Conservation (phyloP, 176 grass and related monocot species). For the Triticum urartu region DNA sequence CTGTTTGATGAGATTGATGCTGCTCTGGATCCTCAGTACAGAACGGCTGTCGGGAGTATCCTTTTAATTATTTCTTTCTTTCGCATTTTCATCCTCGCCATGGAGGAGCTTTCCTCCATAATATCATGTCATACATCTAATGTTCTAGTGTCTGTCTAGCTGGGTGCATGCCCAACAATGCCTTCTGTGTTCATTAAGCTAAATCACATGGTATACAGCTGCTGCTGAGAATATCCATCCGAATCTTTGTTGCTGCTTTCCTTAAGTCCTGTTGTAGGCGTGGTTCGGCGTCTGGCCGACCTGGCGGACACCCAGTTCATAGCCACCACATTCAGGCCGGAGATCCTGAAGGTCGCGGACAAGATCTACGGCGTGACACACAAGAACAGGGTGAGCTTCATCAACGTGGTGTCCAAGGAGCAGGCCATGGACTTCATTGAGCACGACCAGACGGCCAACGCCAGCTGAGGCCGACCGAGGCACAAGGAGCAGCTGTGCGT, state of each 20-base stretch:
- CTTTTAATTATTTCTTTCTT: constrained; percentile 41
- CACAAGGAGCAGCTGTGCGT: too few species aligned
- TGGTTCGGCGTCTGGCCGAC: constrained; percentile 81
- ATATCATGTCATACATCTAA: constrained; percentile 8
- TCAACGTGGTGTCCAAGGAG: constrained; percentile 82
- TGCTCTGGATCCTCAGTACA: constrained; percentile 92
- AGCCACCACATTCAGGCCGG: constrained; percentile 80
- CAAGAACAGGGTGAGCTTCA: constrained; percentile 88
- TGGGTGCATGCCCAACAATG: neutral
- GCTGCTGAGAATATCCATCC: neutral
- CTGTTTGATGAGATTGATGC: constrained; percentile 99
- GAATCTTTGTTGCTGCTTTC: constrained; percentile 14
- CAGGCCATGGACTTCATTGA: constrained; percentile 94
- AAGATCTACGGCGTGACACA: constrained; percentile 96
- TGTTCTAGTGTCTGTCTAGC: neutral
- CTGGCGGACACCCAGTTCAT: constrained; percentile 87
- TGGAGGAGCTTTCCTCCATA: neutral
- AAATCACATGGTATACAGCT: neutral
- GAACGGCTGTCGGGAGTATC: constrained; percentile 97
- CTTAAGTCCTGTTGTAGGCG: constrained; percentile 72
- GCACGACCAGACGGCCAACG: constrained; percentile 87
- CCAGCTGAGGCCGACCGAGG: constrained; percentile 42
- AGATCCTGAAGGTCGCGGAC: constrained; percentile 88
- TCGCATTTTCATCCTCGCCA: neutral
- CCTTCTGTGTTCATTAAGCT: neutral